phyloP scores from a whole-genome alignment of 257 asterid species.

The Solanum habrochaites region DNA sequence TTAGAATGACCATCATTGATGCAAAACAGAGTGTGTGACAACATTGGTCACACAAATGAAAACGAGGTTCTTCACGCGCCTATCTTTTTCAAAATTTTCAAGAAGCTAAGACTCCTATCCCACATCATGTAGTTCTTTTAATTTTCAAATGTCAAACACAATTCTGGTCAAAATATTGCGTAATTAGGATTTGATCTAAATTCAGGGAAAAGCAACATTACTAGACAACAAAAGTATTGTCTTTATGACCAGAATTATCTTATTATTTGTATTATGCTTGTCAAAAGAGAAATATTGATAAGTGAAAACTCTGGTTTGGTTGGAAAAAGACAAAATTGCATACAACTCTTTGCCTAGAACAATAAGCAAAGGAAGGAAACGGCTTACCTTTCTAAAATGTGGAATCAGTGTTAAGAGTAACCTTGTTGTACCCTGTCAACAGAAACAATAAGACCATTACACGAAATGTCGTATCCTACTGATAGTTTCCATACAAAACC shows the following conservation, averaged over 20 bases:
- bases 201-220: background rate
- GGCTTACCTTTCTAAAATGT: slow-evolving; percentile 78
- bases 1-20: background rate
- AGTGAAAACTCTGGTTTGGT: background rate
- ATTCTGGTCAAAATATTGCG: background rate
- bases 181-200: background rate
- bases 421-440: slow-evolving; percentile 71
- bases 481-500: background rate
- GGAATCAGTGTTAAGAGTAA: slow-evolving; percentile 78
- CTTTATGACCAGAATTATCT: background rate
- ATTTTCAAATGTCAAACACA: background rate
- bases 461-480: background rate
- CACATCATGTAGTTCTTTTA: background rate
- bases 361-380: background rate
- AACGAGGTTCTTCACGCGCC: background rate
- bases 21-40: background rate
- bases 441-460: background rate
- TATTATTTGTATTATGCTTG: background rate
- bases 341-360: background rate
- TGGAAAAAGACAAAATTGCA: background rate
- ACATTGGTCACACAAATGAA: background rate
- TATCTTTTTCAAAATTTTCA: background rate
- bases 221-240: background rate
- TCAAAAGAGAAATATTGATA: background rate
- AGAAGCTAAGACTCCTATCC: background rate